phyloP scores from a whole-genome alignment of 2,329 filamentous ascomycete species.

The Microdochium nivale region DNA sequence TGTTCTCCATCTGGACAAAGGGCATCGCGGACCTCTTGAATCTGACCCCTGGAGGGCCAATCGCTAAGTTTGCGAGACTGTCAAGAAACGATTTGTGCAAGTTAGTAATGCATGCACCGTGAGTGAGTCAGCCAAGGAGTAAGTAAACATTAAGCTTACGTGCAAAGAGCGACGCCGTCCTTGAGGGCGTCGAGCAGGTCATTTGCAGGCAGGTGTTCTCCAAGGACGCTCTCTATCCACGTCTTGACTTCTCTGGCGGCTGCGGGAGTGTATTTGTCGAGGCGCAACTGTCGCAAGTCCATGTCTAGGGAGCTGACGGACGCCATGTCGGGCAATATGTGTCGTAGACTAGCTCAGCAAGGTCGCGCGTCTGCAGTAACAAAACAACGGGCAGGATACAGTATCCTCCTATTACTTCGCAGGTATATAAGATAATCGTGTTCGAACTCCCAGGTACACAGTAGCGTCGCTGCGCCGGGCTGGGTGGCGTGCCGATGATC shows the following conservation, averaged over 20 bases:
- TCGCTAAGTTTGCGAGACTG: conserved; percentile 74
- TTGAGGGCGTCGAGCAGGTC: conserved; percentile 83
- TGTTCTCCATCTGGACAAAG: conserved; percentile 99
- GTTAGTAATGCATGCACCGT: conserved; percentile 10
- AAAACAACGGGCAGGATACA: neutral
- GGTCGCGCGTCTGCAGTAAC: neutral
- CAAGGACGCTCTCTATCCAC: conserved; percentile 81
- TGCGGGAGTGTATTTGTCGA: conserved; percentile 86
- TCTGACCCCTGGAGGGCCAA: conserved; percentile 70
- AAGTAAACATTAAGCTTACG: conserved; percentile 43
- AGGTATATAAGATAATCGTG: neutral
- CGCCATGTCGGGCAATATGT: conserved; percentile 53
- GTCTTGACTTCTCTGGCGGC: conserved; percentile 75
- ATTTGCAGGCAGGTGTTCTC: conserved; percentile 59
- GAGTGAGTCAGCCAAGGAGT: neutral
- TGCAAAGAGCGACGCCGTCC: conserved; percentile 89
- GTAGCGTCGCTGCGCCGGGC: no score
- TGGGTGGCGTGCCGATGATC: neutral
- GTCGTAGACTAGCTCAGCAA: neutral
- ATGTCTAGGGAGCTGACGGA: conserved; percentile 90
- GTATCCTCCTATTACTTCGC: neutral
- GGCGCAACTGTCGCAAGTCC: conserved; percentile 86
- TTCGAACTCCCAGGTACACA: no score
- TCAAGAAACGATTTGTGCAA: neutral
- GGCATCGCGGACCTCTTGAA: conserved; percentile 93